phyloP scores from a whole-genome alignment of 495 filamentous ascomycete genomes.

The Glarea lozoyensis region DNA sequence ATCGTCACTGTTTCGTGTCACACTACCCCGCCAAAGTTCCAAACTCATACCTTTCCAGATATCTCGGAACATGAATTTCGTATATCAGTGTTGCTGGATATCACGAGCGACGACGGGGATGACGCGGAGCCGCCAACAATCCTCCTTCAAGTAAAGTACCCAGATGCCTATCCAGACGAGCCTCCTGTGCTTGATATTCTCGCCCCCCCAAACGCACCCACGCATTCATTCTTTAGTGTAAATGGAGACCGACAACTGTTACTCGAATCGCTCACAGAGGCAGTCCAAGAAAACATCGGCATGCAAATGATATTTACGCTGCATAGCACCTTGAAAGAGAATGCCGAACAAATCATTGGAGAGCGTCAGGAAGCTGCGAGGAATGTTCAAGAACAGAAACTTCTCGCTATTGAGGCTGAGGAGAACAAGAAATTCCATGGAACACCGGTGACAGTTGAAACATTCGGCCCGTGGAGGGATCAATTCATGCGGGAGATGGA shows the following conservation, averaged over 20 bases:
- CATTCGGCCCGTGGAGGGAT: constrained; percentile 74
- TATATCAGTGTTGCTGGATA: constrained; percentile 73
- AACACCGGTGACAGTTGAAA: constrained; percentile 74
- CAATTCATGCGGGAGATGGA: constrained; percentile 72
- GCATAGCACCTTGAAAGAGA: constrained; percentile 77
- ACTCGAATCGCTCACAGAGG: constrained; percentile 55
- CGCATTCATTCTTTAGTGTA: constrained; percentile 49
- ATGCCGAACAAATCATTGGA: constrained; percentile 67
- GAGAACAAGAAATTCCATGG: constrained; percentile 96
- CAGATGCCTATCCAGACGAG: constrained; percentile 77
- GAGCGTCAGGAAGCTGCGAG: constrained; percentile 57
- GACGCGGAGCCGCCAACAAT: constrained; percentile 52
- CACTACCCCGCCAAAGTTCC: not conserved
- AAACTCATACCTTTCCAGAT: constrained; percentile 39
- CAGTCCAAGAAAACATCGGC: constrained; percentile 81
- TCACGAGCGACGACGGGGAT: constrained; percentile 45
- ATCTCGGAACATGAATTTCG: constrained; percentile 79
- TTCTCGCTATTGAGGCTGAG: constrained; percentile 68
- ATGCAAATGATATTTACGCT: constrained; percentile 99
- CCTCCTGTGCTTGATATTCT: constrained; percentile 72
- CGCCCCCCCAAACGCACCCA: constrained; percentile 56
- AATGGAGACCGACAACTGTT: constrained; percentile 60
- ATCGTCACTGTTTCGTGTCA: not conserved
- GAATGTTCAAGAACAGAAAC: constrained; percentile 52
- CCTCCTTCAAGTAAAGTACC: constrained; percentile 75